A percentile compares a stretch with the other conserved stretches of the same genome.
Evolutionary conservation across 2,329 filamentous ascomycete species (phyloP).

Genomic region (Scorias spongiosa): DNA sequence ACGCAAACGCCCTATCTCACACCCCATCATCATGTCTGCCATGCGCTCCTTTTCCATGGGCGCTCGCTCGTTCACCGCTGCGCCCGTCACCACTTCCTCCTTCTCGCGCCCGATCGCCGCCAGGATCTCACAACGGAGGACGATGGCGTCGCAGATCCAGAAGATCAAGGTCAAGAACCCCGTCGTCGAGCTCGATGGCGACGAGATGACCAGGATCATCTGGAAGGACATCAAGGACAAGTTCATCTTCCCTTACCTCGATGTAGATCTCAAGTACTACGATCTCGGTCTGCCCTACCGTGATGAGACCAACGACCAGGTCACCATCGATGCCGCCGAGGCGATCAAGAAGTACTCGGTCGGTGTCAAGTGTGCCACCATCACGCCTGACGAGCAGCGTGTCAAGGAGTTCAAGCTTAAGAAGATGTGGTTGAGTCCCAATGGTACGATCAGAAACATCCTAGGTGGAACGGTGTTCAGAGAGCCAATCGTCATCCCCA

Average conservation of each 20-base stretch:
- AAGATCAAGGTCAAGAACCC: constrained; percentile 99
- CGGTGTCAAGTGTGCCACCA: constrained; percentile 97
- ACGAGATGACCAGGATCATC: constrained; percentile 96
- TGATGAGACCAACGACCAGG: constrained; percentile 90
- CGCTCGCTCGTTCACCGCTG: constrained; percentile 2
- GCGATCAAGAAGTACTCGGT: constrained; percentile 99
- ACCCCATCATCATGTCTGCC: not conserved
- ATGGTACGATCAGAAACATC: constrained; percentile 65
- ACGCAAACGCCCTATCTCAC: not conserved
- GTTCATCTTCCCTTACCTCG: constrained; percentile 91
- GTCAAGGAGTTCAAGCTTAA: constrained; percentile 98
- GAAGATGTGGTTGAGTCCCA: constrained; percentile 99
- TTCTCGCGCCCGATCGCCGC: constrained; percentile 19
- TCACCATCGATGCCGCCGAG: constrained; percentile 87
- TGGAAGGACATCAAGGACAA: constrained; percentile 99
- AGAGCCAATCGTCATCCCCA: constrained; percentile 92
- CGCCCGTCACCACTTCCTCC: constrained; percentile 10
- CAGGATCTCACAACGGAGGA: constrained; percentile 20
- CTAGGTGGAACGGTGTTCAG: constrained; percentile 94
- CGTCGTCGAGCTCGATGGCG: constrained; percentile 90
- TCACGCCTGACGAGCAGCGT: constrained; percentile 91
- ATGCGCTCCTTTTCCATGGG: not conserved
- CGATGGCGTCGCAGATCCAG: constrained; percentile 29
- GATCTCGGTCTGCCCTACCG: constrained; percentile 69
- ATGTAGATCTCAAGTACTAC: constrained; percentile 74